A percentile compares a stretch with the other conserved stretches of the same genome.
phyloP scores from a whole-genome alignment of 139 green algal species.

The Mesostigma viride region DNA sequence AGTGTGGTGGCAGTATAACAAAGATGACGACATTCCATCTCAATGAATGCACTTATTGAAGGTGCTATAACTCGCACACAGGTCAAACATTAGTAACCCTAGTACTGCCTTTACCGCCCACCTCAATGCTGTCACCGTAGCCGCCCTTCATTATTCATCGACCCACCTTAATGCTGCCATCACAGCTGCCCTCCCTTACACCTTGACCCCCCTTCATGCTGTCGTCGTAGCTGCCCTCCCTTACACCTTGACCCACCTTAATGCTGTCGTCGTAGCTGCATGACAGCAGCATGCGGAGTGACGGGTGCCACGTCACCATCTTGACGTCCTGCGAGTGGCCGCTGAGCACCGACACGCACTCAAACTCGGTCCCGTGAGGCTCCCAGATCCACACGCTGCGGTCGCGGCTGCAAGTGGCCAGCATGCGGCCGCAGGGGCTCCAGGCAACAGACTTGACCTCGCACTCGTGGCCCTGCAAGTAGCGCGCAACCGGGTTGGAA shows the following conservation, averaged over 20 bases:
- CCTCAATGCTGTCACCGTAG: no score
- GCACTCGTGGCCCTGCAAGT: slow-evolving; percentile 83
- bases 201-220: no score
- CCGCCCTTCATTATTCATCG: no score
- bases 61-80: no score
- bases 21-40: no score
- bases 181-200: no score
- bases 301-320: slow-evolving; percentile 78
- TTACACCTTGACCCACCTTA: slow-evolving; percentile 73
- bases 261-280: slow-evolving; percentile 86
- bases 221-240: slow-evolving; percentile 90
- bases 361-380: slow-evolving; percentile 67
- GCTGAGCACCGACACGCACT: slow-evolving; percentile 89
- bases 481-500: no score
- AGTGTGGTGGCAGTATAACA: no score
- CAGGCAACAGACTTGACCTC: slow-evolving; percentile 83
- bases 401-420: slow-evolving; percentile 89
- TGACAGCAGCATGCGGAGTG: slow-evolving; percentile 65
- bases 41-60: no score
- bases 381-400: slow-evolving; percentile 96
- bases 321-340: slow-evolving; percentile 89
- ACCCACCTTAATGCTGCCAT: slow-evolving; percentile 80
- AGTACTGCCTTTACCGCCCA: no score
- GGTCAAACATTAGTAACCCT: no score
- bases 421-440: slow-evolving; percentile 53